Evolutionary conservation across 2,329 filamentous ascomycete genomes (phyloP), one percentile per base, ranked within the genome.

Genomic region (Lecanicillium sp.): DNA sequence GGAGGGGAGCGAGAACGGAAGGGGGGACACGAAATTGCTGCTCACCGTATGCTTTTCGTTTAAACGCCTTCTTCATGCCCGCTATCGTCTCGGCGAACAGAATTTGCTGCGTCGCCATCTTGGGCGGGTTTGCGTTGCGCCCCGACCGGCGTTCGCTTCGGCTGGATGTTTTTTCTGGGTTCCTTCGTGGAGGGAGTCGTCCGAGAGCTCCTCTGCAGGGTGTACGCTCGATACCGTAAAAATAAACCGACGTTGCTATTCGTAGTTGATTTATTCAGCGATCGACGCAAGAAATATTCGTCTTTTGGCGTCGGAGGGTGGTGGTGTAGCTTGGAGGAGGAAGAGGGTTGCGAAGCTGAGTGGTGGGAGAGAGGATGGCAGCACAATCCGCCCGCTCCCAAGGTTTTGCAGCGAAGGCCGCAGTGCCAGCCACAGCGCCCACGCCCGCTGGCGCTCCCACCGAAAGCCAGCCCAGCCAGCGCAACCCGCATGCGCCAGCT

Each of bases 51-150:
- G 77, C 71, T 63, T 77, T 81, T 53, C 81, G 69, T 61, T 83
- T 84, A 51, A 84, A 69, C 5, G 81, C 80, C 64, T 82, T 81
- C 59, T 83, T 85, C 75, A 86, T 83, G 44, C 75, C 79, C 55
- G 75, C 72, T 61, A 86, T 81, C 17, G 83, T 85, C 59, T 86
- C 81, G 52, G 78, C 73, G 60, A 85, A 79, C 50, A 83, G 67
- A 35, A 80, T 69, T 58, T 84, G 80, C 59, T 84, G 79, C 48
- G 66, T 65, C 49, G 69, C 67, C 68, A 72, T 72, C 56, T 52
- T 54, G 51, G 55, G 51, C 40, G 36, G 37, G 37, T 39, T 45
- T 33, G 24, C 26, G 23, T 27, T 14, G 33, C 23, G 37, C 30
- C 24, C 19, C 10, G 24, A 43, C 5, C 32, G 19, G 32, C 32